phyloP scores from a whole-genome alignment of 306 rosid species.

The Acacia melanoxylon region DNA sequence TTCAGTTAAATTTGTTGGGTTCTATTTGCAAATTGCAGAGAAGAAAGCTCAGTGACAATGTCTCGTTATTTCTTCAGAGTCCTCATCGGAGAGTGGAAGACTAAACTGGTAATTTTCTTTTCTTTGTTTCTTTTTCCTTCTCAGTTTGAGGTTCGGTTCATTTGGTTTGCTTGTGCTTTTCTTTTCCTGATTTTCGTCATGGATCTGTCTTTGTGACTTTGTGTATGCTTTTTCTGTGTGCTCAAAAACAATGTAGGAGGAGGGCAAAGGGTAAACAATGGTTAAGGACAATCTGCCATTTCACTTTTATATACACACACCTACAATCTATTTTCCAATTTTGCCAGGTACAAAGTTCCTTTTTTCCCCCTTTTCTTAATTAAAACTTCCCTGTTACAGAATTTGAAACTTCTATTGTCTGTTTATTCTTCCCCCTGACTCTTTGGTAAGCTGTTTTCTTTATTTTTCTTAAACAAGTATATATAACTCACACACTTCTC shows the following conservation, averaged over 20 bases:
- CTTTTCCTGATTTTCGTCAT: too few relatives aligned
- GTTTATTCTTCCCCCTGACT: not conserved
- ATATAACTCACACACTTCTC: too few relatives aligned
- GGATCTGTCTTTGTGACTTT: too few relatives aligned
- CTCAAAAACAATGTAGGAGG: not conserved
- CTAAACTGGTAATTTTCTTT: not conserved
- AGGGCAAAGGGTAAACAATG: not conserved
- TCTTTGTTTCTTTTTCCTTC: too few relatives aligned
- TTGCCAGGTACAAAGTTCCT: too few relatives aligned
- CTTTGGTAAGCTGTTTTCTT: not conserved
- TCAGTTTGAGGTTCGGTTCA: not conserved
- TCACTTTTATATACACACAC: not conserved
- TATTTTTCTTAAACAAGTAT: too few relatives aligned
- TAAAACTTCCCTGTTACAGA: too few relatives aligned
- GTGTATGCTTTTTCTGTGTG: not conserved
- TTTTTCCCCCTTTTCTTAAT: too few relatives aligned
- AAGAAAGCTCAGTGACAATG: not conserved
- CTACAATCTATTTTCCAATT: too few relatives aligned
- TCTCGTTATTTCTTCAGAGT: not conserved
- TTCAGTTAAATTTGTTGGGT: not conserved
- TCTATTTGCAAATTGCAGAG: not conserved
- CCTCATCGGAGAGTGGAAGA: not conserved
- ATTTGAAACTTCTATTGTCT: too few relatives aligned
- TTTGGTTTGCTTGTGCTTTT: not conserved
- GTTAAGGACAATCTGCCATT: not conserved